phyloP scores from a whole-genome alignment of 1,284 basidiomycete species.

The Leccinum insigne region DNA sequence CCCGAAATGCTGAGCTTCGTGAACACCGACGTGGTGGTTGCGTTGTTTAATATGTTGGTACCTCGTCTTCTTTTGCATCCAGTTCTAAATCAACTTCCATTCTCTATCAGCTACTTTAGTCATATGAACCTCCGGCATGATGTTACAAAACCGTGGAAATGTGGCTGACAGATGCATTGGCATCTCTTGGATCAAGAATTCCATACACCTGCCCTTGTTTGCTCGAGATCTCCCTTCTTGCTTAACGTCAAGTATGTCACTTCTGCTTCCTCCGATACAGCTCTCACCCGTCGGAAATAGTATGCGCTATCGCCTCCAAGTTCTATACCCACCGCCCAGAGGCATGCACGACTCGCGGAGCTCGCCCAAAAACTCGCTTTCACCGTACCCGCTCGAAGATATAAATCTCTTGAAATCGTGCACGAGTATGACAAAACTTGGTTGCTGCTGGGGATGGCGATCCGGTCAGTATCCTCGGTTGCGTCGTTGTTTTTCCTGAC shows the following conservation, averaged over 20 bases:
- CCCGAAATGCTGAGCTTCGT: slow-evolving; percentile 91
- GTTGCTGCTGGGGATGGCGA: slow-evolving; percentile 86
- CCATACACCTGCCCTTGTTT: slow-evolving; percentile 91
- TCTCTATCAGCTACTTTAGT: slow-evolving; percentile 63
- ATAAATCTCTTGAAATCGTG: slow-evolving; percentile 96
- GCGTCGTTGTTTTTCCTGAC: slow-evolving; percentile 7
- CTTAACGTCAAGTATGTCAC: slow-evolving; percentile 81
- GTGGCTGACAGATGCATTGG: slow-evolving; percentile 50
- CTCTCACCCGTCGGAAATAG: slow-evolving; percentile 39
- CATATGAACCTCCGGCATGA: slow-evolving; percentile 64
- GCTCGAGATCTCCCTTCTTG: slow-evolving; percentile 90
- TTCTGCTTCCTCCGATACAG: neutral
- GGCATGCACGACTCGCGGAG: slow-evolving; percentile 76
- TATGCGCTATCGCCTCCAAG: slow-evolving; percentile 92
- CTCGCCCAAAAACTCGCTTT: slow-evolving; percentile 91
- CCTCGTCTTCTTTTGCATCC: slow-evolving; percentile 12
- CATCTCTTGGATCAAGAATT: slow-evolving; percentile 81
- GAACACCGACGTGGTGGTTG: slow-evolving; percentile 81
- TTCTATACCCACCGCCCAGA: slow-evolving; percentile 88
- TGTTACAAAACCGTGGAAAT: slow-evolving; percentile 1
- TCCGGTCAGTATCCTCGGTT: slow-evolving; percentile 48
- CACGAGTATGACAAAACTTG: slow-evolving; percentile 98
- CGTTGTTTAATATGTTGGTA: slow-evolving; percentile 89
- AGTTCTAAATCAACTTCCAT: slow-evolving; percentile 11
- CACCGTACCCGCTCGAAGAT: slow-evolving; percentile 79